Evolutionary conservation across 2,329 filamentous ascomycete species (phyloP).

Genomic region (Colletotrichum scovillei): DNA sequence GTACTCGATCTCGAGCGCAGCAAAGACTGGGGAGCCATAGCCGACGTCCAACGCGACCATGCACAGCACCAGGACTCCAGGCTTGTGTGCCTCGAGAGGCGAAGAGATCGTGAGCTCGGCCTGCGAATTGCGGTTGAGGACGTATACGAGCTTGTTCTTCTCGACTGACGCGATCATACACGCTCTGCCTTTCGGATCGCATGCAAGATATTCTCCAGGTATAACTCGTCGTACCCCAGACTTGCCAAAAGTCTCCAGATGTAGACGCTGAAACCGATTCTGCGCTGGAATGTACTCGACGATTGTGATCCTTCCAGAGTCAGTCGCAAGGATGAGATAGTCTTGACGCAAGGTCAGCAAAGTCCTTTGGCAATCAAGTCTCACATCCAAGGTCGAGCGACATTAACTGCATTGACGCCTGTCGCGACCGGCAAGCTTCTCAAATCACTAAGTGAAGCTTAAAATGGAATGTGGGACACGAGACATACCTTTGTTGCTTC

Average conservation of each 20-base stretch:
- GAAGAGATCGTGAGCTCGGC: slow-evolving; percentile 97
- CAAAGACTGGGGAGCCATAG: slow-evolving; percentile 97
- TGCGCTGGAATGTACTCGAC: slow-evolving; percentile 89
- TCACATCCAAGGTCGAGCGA: slow-evolving; percentile 7
- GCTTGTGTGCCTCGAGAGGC: slow-evolving; percentile 94
- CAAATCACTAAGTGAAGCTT: slow-evolving; percentile 76
- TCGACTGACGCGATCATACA: slow-evolving; percentile 94
- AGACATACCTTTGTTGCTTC: slow-evolving; percentile 92
- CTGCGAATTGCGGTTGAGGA: slow-evolving; percentile 94
- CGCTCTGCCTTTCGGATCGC: slow-evolving; percentile 94
- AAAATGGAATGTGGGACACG: slow-evolving; percentile 48
- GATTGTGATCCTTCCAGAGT: slow-evolving; percentile 94
- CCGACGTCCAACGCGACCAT: slow-evolving; percentile 92
- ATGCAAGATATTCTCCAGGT: slow-evolving; percentile 94
- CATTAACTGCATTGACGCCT: slow-evolving; percentile 10
- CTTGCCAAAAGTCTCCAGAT: slow-evolving; percentile 98
- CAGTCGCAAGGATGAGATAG: slow-evolving; percentile 93
- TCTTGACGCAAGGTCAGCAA: slow-evolving; percentile 64
- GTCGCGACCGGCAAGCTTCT: slow-evolving; percentile 35
- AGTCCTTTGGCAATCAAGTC: slow-evolving; percentile 30
- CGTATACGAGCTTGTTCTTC: slow-evolving; percentile 99
- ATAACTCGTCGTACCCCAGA: slow-evolving; percentile 93
- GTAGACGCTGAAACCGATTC: slow-evolving; percentile 89
- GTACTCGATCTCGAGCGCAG: slow-evolving; percentile 93
- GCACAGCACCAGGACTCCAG: slow-evolving; percentile 89